phyloP scores from a whole-genome alignment of 495 filamentous ascomycete genomes.

The Hyphodiscus hymeniophilus region DNA sequence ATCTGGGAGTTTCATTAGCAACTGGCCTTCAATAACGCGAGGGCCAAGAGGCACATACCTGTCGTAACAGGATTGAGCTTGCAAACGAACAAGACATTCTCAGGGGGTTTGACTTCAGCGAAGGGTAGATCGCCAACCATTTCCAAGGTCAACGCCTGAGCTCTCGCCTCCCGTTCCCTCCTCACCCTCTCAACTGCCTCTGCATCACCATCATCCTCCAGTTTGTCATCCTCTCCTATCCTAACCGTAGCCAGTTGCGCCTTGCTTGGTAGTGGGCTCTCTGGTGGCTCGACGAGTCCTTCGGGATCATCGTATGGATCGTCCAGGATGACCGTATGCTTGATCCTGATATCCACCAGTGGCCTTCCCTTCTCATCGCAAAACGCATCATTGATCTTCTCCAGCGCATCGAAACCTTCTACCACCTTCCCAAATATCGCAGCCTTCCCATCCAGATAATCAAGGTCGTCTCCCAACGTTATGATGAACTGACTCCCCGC shows the following conservation, averaged over 20 bases:
- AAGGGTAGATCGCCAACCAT: conserved; percentile 98
- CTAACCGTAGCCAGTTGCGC: conserved; percentile 85
- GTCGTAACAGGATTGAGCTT: conserved; percentile 92
- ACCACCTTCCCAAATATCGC: conserved; percentile 93
- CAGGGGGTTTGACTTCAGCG: conserved; percentile 94
- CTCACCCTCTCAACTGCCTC: conserved; percentile 70
- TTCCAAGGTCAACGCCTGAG: conserved; percentile 89
- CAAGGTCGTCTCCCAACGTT: conserved; percentile 77
- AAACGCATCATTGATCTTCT: conserved; percentile 88
- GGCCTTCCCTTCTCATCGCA: conserved; percentile 78
- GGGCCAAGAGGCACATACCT: neutral
- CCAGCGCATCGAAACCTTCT: conserved; percentile 84
- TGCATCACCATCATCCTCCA: conserved; percentile 52
- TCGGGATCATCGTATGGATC: conserved; percentile 78
- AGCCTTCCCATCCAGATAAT: conserved; percentile 82
- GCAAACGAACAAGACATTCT: conserved; percentile 97
- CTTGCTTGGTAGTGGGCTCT: conserved; percentile 73
- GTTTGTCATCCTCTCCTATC: conserved; percentile 80
- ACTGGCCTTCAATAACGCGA: neutral
- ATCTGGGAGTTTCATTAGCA: conserved; percentile 38
- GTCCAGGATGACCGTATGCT: conserved; percentile 82
- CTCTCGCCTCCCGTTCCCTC: conserved; percentile 84
- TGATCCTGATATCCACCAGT: conserved; percentile 83
- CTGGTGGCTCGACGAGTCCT: conserved; percentile 63
- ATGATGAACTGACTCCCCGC: conserved; percentile 87